phyloP scores from a whole-genome alignment of 2,329 filamentous ascomycete species.

The Fusarium buharicum region DNA sequence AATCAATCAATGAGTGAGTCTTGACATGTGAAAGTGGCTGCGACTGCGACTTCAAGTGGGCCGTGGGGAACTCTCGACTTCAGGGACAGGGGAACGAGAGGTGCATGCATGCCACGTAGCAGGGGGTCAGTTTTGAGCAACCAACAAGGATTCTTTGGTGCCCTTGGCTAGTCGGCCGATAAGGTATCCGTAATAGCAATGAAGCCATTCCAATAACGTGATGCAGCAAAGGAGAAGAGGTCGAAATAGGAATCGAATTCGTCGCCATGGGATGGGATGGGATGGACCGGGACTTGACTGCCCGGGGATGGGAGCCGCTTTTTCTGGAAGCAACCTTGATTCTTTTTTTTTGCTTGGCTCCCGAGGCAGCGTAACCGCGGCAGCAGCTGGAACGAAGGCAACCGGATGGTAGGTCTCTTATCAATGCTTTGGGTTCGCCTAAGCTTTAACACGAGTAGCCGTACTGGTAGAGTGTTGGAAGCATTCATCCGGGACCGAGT shows the following conservation, averaged over 20 bases:
- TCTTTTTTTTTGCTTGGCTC: slow-evolving; percentile 28
- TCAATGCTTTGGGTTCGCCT: slow-evolving; percentile 16
- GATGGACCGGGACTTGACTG: too few species aligned
- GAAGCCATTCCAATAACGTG: slow-evolving; percentile 26
- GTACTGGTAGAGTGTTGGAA: too few species aligned
- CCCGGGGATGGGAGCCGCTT: slow-evolving; percentile 30
- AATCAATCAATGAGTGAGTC: slow-evolving; percentile 11
- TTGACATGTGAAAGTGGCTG: slow-evolving; percentile 51
- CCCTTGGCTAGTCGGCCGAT: slow-evolving; percentile 29
- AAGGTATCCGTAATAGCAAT: slow-evolving; percentile 15
- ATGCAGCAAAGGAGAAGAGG: slow-evolving; percentile 30
- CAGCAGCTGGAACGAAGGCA: slow-evolving; percentile 27
- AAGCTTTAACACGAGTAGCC: neutral
- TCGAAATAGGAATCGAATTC: slow-evolving; percentile 38
- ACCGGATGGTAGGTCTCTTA: slow-evolving; percentile 29
- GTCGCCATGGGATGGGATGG: slow-evolving; percentile 8
- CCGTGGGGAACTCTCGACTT: slow-evolving; percentile 10
- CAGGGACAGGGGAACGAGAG: slow-evolving; percentile 29
- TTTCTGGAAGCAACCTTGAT: slow-evolving; percentile 35
- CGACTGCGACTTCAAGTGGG: slow-evolving; percentile 33
- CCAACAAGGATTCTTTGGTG: slow-evolving; percentile 9
- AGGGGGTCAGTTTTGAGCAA: slow-evolving; percentile 18
- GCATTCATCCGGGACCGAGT: neutral
- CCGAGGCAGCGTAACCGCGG: slow-evolving; percentile 38
- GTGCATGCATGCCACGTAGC: slow-evolving; percentile 37